Evolutionary conservation across 179 eudicot genomes (phyloP), one percentile per base, ranked within the genome.

Genomic region (Carnegiea gigantea): DNA sequence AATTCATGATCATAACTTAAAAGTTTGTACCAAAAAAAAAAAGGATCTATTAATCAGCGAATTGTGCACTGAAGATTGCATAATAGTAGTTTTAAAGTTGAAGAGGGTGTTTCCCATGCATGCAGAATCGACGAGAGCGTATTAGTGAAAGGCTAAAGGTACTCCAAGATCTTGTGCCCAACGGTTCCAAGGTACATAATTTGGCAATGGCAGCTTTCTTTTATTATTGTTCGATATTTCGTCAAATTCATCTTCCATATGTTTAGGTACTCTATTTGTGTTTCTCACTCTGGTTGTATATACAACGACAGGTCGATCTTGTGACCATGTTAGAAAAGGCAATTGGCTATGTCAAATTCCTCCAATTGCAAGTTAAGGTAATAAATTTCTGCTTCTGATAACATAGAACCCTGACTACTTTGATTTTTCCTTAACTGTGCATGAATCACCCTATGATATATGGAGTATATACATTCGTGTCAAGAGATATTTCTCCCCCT

Each of bases 271-370:
- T 36, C 11, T 76, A 5, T 65, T 57, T 26, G 36, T 18, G 5
- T 48, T 65, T 26, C 62, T 73, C 30, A 57, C 21, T 53, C 21
- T 6, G 49, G 18, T 21, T 15, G 40, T 1, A 26, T 33, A n/a
- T 40, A 18, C 36, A 33, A 33, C 20, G 6, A 65, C 85, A 95
- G 98, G 99, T 94, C 89, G 99, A 95, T 92, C 81, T 95, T 87
- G 98, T 94, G 24, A 95, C 99, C 44, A 95, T 95, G 99, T 62
- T 95, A 79, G 99, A 95, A 83, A 95, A 95, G 83, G 99, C 98
- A 64, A 94, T 94, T 43, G 86, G 95, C 59, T 95, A 95, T 79
- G 99, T 95, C 81, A 95, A 95, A 89, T 95, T 95, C 81, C 95
- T 94, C 20, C 99, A 95, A 24, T 80, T 95, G 78, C 99, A 95